Percentiles rank a stretch among this genome's conserved stretches.
Conservation (phyloP, 2,329 filamentous ascomycete genomes). For the Ceratocystis cubensis region DNA sequence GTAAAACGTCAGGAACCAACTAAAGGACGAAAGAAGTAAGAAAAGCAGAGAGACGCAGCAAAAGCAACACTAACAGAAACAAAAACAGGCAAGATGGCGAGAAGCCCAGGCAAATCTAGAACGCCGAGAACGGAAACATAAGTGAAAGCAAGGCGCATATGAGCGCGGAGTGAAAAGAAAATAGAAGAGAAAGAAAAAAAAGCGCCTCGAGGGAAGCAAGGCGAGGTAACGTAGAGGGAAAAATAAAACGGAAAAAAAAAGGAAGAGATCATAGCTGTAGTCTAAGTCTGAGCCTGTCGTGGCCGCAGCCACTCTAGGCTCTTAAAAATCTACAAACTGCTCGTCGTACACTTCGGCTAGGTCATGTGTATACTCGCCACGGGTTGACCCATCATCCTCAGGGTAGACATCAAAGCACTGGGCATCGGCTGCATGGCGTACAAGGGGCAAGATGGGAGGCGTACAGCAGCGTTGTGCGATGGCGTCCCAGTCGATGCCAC, state of each 20-base stretch:
- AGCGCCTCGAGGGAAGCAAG: neutral
- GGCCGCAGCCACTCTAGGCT: neutral
- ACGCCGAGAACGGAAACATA: neutral
- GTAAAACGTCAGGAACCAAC: neutral
- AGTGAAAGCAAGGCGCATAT: neutral
- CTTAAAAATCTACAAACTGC: conserved; percentile 58
- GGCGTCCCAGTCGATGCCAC: conserved; percentile 59
- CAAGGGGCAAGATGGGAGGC: conserved; percentile 64
- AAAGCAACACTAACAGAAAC: neutral
- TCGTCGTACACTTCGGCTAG: conserved; percentile 56
- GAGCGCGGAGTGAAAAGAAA: neutral
- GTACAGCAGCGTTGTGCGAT: conserved; percentile 49
- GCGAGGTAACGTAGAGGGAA: neutral
- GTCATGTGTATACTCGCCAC: conserved; percentile 50
- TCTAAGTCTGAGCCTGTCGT: neutral
- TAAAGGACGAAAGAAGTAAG: neutral
- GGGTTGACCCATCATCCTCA: conserved; percentile 52
- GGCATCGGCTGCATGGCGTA: conserved; percentile 60
- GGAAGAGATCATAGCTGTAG: neutral
- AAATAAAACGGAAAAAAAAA: neutral
- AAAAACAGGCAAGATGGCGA: neutral
- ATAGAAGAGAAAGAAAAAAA: neutral
- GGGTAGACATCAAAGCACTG: conserved; percentile 74
- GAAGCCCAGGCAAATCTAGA: too few relatives aligned
- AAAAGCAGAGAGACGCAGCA: neutral